Percentiles rank a stretch among this genome's conserved stretches.
Evolutionary conservation across 495 filamentous ascomycete species (phyloP).

Genomic region (Cetradonia linearis): DNA sequence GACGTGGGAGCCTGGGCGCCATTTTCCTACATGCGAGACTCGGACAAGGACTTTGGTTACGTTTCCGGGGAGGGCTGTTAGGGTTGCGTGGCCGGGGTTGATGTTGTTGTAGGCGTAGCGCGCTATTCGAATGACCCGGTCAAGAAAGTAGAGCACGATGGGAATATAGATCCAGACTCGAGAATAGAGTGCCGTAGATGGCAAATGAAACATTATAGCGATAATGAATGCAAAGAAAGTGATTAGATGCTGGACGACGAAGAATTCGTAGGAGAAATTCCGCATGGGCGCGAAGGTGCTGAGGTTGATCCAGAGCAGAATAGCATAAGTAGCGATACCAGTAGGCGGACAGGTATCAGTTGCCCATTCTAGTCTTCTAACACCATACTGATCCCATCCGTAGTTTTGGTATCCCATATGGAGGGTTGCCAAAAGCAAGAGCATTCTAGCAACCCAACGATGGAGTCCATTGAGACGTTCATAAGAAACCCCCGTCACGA

Average conservation of each 20-base stretch:
- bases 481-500: conserved; percentile 57
- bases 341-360: conserved; percentile 54
- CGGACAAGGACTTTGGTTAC: conserved; percentile 61
- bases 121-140: conserved; percentile 46
- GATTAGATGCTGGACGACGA: conserved; percentile 69
- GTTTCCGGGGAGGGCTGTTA: conserved; percentile 50
- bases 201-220: conserved; percentile 53
- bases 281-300: conserved; percentile 61
- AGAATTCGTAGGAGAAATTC: conserved; percentile 63
- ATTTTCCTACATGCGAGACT: conserved; percentile 51
- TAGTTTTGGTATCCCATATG: conserved; percentile 65
- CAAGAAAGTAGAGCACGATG: conserved; percentile 59
- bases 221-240: conserved; percentile 58
- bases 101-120: conserved; percentile 14
- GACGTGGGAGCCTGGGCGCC: conserved; percentile 68
- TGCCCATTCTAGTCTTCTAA: conserved; percentile 49
- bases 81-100: conserved; percentile 30
- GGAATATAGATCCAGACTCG: conserved; percentile 54
- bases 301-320: conserved; percentile 62
- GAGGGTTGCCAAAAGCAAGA: conserved; percentile 63
- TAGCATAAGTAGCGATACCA: conserved; percentile 63
- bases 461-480: conserved; percentile 78
- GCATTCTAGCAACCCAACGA: conserved; percentile 63
- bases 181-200: conserved; percentile 25
- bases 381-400: conserved; percentile 57